Conservation (phyloP, 2,329 filamentous ascomycete genomes). For the Trichoderma atroviride region DNA sequence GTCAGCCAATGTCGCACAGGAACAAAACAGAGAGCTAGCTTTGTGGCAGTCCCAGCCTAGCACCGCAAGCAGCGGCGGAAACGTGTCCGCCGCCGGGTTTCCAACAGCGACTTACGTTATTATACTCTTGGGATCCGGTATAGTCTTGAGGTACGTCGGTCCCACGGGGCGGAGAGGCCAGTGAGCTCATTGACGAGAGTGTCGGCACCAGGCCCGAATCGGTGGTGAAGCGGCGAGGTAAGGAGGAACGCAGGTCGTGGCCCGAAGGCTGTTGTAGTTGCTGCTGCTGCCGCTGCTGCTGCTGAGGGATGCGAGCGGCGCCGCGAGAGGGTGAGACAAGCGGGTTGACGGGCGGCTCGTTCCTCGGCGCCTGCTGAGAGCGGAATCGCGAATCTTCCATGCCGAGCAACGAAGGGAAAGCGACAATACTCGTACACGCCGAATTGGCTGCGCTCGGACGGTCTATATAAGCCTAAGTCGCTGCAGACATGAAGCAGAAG, state of each 20-base stretch:
- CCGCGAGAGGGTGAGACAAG: slow-evolving; percentile 76
- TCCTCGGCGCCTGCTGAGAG: slow-evolving; percentile 74
- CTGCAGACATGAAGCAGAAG: slow-evolving; percentile 44
- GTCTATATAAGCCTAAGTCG: slow-evolving; percentile 33
- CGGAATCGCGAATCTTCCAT: slow-evolving; percentile 83
- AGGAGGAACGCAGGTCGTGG: slow-evolving; percentile 72
- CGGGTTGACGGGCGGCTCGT: slow-evolving; percentile 73
- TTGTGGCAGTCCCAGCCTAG: not conserved
- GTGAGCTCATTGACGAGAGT: slow-evolving; percentile 54
- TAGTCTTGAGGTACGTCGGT: slow-evolving; percentile 55
- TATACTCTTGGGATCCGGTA: slow-evolving; percentile 52
- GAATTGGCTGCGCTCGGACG: slow-evolving; percentile 41
- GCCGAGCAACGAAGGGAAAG: slow-evolving; percentile 38
- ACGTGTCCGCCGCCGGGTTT: not conserved
- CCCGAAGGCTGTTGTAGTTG: slow-evolving; percentile 40
- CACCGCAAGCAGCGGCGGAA: not conserved
- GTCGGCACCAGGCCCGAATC: slow-evolving; percentile 84
- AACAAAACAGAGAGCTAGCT: not conserved
- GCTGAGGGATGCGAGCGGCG: slow-evolving; percentile 61
- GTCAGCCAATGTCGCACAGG: slow-evolving; percentile 23
- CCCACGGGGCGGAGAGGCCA: slow-evolving; percentile 56
- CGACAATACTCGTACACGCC: slow-evolving; percentile 46
- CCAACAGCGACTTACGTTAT: slow-evolving; percentile 41
- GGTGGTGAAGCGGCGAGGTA: slow-evolving; percentile 92
- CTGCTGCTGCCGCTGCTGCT: not conserved